Conservation (phyloP, 2,329 filamentous ascomycete species). For the Metarhizium brunneum region DNA sequence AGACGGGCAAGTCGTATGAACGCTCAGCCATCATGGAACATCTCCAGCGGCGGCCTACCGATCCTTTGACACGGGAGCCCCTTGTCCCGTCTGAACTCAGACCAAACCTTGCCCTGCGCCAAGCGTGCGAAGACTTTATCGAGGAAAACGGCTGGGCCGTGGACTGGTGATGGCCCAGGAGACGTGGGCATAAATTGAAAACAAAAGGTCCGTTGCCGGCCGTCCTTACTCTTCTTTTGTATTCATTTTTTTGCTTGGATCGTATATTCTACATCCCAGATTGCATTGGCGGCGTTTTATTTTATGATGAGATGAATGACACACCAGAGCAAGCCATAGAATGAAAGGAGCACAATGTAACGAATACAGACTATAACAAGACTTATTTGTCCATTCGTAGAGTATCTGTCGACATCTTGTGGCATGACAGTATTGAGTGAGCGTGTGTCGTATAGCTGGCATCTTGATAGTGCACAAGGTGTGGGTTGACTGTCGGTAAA, state of each 20-base stretch:
- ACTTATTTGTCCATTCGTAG: neutral
- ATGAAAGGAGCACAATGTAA: neutral
- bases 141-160: slow-evolving; percentile 85
- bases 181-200: too few relatives aligned
- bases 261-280: neutral
- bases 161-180: slow-evolving; percentile 55
- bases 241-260: neutral
- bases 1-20: slow-evolving; percentile 86
- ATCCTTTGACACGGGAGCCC: slow-evolving; percentile 76
- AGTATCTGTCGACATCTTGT: neutral
- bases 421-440: neutral
- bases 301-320: neutral
- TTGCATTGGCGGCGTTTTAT: neutral
- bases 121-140: slow-evolving; percentile 79
- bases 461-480: too few relatives aligned
- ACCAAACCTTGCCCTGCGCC: slow-evolving; percentile 71
- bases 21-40: slow-evolving; percentile 79
- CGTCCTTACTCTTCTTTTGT: neutral
- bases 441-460: too few relatives aligned
- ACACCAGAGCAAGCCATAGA: neutral
- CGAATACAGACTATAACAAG: neutral
- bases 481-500: too few relatives aligned
- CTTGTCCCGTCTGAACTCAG: slow-evolving; percentile 61
- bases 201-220: neutral
- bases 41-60: slow-evolving; percentile 62